Base-by-base conservation (phyloP, 2,329 filamentous ascomycete species). In the Neonectria ditissima region DNA sequence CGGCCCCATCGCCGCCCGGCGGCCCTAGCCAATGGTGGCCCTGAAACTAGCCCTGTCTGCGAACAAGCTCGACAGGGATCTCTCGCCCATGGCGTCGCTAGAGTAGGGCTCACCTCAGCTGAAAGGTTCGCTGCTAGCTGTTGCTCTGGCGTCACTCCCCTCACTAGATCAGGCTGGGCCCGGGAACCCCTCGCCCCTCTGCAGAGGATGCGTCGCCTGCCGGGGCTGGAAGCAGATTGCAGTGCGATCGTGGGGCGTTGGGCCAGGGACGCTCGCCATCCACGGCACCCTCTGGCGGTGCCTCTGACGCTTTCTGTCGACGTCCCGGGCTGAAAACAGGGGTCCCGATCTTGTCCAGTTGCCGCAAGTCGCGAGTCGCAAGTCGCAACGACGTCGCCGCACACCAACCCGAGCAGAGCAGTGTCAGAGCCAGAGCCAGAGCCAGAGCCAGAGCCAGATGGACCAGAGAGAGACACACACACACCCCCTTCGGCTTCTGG, bases 91-190 rank as follows among this genome's bases (percentile, higher is more conserved):
- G 68, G 67, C 68, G 67, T 65, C 44, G 72, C 65, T 65, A 62
- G 65, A 69, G 70, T 78, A 75, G 71, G 75, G 76, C 76, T 79
- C 76, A 79, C 75, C 75, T 79, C 77, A 79, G 77, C 77, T 79
- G 77, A 78, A 76, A 69, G 63, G 65, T 67, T 69, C 72, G 68
- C 58, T 69, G 69, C 69, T 73, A 71, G 66, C 58, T 58, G 58
- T 59, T 52, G 55, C 59, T 69, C 69, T 72, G 69, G 71, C 66
- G 67, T 72, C 71, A 72, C 69, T 69, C 68, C 65, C 68, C 60
- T 73, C 69, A 47, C 63, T 65, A 72, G 65, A 59, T 52, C 62
- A 52, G 65, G 66, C 65, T 64, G 66, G 69, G 59, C 63, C 59
- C 48, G 59, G 41, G 48, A 68, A 66, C 53, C 59, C 61, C 65